These are phyloP conservation scores for Candida ipomoeae DNA, from an alignment of 805 yeast species.

Conservation along the genomic window DNA sequence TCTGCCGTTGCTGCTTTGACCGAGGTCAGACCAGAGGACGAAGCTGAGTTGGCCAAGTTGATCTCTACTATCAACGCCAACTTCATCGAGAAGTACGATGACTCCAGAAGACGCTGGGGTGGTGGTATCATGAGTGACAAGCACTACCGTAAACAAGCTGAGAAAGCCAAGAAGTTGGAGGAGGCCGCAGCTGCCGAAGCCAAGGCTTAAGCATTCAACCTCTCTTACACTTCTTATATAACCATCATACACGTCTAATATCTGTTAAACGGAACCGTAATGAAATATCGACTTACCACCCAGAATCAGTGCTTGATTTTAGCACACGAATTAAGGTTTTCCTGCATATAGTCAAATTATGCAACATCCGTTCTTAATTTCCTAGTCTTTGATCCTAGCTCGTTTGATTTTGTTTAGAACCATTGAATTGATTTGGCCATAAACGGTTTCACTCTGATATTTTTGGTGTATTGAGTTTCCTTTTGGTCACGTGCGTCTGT, in stretches of 20 bases:
- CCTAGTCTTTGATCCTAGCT: background rate
- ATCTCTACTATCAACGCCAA: slow-evolving; percentile 90
- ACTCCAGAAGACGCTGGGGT: slow-evolving; percentile 98
- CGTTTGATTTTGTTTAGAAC: background rate
- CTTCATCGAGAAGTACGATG: slow-evolving; percentile 93
- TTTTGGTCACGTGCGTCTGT: slow-evolving; percentile 14
- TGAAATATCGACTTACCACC: no score
- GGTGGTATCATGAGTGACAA: slow-evolving; percentile 98
- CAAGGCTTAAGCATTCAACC: slow-evolving; percentile 1
- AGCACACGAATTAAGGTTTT: no score
- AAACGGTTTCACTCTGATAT: background rate
- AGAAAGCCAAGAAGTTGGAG: slow-evolving; percentile 59
- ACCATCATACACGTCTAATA: background rate
- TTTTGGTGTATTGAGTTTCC: background rate
- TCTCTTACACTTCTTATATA: background rate
- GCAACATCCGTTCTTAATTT: background rate
- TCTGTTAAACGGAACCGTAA: background rate
- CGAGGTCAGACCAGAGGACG: slow-evolving; percentile 99
- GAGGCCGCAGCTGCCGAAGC: slow-evolving; percentile 22
- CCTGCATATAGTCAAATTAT: no score
- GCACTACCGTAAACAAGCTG: slow-evolving; percentile 80
- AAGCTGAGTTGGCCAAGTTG: slow-evolving; percentile 88
- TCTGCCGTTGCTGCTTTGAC: slow-evolving; percentile 96
- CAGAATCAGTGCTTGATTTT: background rate
- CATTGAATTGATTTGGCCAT: background rate